A percentile compares a stretch with the other conserved stretches of the same genome.
Evolutionary conservation across 345 rosid species (phyloP).

Genomic region (Leavenworthia alabamica): DNA sequence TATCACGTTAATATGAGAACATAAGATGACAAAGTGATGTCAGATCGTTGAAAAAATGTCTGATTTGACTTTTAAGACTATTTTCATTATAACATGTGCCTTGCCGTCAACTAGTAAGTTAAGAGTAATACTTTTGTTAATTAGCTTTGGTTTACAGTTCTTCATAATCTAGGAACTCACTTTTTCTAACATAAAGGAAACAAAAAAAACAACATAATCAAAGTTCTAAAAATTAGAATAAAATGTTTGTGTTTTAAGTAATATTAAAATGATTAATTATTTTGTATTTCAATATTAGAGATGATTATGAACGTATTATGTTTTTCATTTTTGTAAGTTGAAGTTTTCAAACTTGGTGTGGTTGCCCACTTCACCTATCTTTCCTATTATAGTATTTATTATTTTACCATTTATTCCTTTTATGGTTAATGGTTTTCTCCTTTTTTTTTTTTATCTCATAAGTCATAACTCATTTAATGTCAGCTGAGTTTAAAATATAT

Average conservation of each 20-base stretch:
- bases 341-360: slow-evolving; percentile 6
- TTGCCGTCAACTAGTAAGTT: too few relatives aligned
- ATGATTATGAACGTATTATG: not conserved
- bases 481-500: not conserved
- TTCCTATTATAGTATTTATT: slow-evolving; percentile 26
- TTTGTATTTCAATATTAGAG: not conserved
- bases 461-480: not conserved
- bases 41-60: slow-evolving; percentile 7
- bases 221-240: too few relatives aligned
- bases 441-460: not conserved
- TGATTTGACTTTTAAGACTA: not conserved
- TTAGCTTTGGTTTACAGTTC: too few relatives aligned
- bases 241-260: not conserved
- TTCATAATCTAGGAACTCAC: too few relatives aligned
- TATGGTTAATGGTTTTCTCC: slow-evolving; percentile 5
- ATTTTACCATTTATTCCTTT: not conserved
- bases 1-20: not conserved
- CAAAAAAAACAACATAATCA: too few relatives aligned
- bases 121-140: too few relatives aligned
- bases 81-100: too few relatives aligned
- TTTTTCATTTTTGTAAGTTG: not conserved
- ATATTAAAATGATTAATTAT: not conserved
- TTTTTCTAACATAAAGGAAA: too few relatives aligned
- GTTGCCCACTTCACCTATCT: slow-evolving; percentile 9
- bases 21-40: not conserved